Evolutionary conservation across 1,139 yeast genomes (phyloP).

Genomic region (Lodderomyces parapsilosis): DNA sequence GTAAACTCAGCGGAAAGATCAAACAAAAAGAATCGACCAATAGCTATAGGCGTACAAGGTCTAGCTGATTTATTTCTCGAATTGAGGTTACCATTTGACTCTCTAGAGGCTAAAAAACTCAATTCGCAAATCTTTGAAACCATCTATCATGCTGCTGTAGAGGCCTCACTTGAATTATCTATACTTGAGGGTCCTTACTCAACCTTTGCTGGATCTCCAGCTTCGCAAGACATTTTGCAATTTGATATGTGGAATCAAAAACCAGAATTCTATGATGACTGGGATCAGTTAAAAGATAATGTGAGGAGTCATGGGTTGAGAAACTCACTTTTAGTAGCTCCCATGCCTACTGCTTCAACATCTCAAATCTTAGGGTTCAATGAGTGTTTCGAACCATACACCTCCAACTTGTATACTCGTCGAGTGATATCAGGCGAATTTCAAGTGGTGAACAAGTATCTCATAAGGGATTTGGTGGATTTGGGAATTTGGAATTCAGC

Average conservation of each 20-base stretch:
- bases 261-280: slow-evolving; percentile 68
- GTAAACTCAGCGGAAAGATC: slow-evolving; percentile 66
- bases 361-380: slow-evolving; percentile 87
- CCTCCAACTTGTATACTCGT: slow-evolving; percentile 83
- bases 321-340: slow-evolving; percentile 83
- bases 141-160: slow-evolving; percentile 82
- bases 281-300: slow-evolving; percentile 67
- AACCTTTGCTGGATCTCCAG: slow-evolving; percentile 76
- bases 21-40: slow-evolving; percentile 77
- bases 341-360: slow-evolving; percentile 95
- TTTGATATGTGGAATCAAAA: slow-evolving; percentile 78
- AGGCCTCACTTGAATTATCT: slow-evolving; percentile 77
- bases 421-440: slow-evolving; percentile 87
- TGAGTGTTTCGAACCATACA: slow-evolving; percentile 90
- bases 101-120: slow-evolving; percentile 64
- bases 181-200: slow-evolving; percentile 62
- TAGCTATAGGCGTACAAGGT: slow-evolving; percentile 90
- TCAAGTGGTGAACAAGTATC: slow-evolving; percentile 83
- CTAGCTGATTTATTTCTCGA: slow-evolving; percentile 82
- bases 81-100: slow-evolving; percentile 77
- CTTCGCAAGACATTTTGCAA: slow-evolving; percentile 75
- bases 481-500: slow-evolving; percentile 79
- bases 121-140: slow-evolving; percentile 87
- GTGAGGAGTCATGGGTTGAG: slow-evolving; percentile 66
- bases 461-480: slow-evolving; percentile 78